Conservation (phyloP, 2,329 filamentous ascomycete species). For the Paecilomyces niveus region DNA sequence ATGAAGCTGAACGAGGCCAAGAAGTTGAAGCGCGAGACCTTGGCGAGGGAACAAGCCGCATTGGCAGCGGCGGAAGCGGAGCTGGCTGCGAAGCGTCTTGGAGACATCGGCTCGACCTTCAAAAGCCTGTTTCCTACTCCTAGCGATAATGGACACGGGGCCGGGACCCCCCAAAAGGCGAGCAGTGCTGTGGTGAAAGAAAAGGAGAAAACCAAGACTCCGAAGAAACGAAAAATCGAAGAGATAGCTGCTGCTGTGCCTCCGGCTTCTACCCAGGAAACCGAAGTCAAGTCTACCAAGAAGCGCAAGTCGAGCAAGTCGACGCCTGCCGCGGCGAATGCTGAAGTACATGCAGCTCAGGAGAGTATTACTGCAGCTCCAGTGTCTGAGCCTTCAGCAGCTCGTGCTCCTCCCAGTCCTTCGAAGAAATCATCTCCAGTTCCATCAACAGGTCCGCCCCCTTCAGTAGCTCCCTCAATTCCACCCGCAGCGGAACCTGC, state of each 20-base stretch:
- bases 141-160: slow-evolving; percentile 14
- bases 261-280: slow-evolving; percentile 8
- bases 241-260: slow-evolving; percentile 29
- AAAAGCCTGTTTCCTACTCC: slow-evolving; percentile 27
- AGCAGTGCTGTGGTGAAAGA: slow-evolving; percentile 16
- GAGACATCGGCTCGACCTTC: slow-evolving; percentile 30
- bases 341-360: slow-evolving; percentile 14
- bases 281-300: slow-evolving; percentile 24
- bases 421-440: slow-evolving; percentile 13
- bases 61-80: slow-evolving; percentile 30
- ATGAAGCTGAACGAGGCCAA: slow-evolving; percentile 57
- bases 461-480: not conserved
- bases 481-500: not conserved
- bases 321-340: slow-evolving; percentile 19
- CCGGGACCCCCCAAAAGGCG: slow-evolving; percentile 13
- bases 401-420: slow-evolving; percentile 7
- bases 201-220: slow-evolving; percentile 14
- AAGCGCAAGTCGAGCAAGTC: slow-evolving; percentile 31
- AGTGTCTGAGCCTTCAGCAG: slow-evolving; percentile 17
- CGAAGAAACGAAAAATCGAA: slow-evolving; percentile 43
- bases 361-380: not conserved
- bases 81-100: slow-evolving; percentile 29
- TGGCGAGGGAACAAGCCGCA: slow-evolving; percentile 43
- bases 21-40: slow-evolving; percentile 52
- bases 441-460: slow-evolving; percentile 15